phyloP scores from a whole-genome alignment of 495 filamentous ascomycete genomes.

The Penicillium arizonense region DNA sequence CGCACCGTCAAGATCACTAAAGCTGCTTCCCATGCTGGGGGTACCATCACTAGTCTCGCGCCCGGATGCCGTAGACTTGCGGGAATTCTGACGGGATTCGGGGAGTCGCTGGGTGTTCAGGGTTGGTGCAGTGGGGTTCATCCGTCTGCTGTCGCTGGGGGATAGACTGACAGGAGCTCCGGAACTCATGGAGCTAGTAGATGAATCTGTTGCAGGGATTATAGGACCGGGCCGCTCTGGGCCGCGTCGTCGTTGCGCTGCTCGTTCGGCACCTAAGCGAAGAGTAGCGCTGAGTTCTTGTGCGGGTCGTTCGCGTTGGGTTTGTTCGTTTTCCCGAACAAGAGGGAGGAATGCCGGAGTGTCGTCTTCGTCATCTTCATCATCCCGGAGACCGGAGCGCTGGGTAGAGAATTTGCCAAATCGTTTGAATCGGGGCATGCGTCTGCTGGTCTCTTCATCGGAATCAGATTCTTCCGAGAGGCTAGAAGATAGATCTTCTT shows the following conservation, averaged over 20 bases:
- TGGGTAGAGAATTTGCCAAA: slow-evolving; percentile 43
- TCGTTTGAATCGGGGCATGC: slow-evolving; percentile 29
- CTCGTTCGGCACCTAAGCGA: slow-evolving; percentile 43
- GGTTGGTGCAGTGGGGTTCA: slow-evolving; percentile 21
- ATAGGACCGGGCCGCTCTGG: slow-evolving; percentile 26
- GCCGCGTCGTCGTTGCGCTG: slow-evolving; percentile 35
- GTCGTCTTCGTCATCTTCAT: slow-evolving; percentile 51
- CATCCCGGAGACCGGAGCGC: slow-evolving; percentile 31
- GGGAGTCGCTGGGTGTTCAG: slow-evolving; percentile 55
- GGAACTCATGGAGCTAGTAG: slow-evolving; percentile 57
- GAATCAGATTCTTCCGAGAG: slow-evolving; percentile 51
- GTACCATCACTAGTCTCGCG: slow-evolving; percentile 79
- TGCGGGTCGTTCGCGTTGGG: slow-evolving; percentile 21
- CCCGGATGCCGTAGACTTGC: slow-evolving; percentile 46
- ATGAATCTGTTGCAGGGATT: slow-evolving; percentile 57
- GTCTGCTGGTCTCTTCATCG: slow-evolving; percentile 45
- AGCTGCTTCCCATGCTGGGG: slow-evolving; percentile 97
- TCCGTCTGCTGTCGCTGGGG: slow-evolving; percentile 15
- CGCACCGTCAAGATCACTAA: slow-evolving; percentile 92
- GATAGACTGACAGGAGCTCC: slow-evolving; percentile 24
- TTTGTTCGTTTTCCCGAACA: slow-evolving; percentile 24
- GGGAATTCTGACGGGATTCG: slow-evolving; percentile 58
- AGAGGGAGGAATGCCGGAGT: slow-evolving; percentile 76
- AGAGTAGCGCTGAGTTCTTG: slow-evolving; percentile 65
- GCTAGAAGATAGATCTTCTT: slow-evolving; percentile 37